These are phyloP conservation scores for Cadophora sp. DNA, from an alignment of 2,329 filamentous ascomycete species.

Conservation along the genomic window DNA sequence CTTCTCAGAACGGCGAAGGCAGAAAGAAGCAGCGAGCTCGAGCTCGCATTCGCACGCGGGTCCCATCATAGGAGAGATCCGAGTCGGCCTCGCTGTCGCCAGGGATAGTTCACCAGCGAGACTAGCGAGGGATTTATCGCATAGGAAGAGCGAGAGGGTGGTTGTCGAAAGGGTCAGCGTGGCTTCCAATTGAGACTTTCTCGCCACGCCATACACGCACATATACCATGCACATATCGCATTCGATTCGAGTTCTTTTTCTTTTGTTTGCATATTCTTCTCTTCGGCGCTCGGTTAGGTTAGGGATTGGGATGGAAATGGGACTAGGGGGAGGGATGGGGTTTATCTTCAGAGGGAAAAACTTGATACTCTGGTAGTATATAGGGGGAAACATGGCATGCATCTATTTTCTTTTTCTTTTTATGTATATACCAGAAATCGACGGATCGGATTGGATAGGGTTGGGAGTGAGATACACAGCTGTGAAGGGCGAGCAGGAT, in stretches of 20 bases:
- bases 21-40: slow-evolving; percentile 10
- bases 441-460: neutral
- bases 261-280: neutral
- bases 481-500: neutral
- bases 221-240: neutral
- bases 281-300: neutral
- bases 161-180: slow-evolving; percentile 53
- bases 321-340: too few species aligned
- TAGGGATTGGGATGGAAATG: neutral
- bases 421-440: slow-evolving; percentile 7
- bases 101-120: slow-evolving; percentile 10
- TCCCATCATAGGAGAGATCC: slow-evolving; percentile 31
- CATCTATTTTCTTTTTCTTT: neutral
- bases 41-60: neutral
- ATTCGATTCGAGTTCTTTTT: neutral
- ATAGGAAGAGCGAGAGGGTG: slow-evolving; percentile 61
- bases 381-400: slow-evolving; percentile 1
- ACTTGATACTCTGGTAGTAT: slow-evolving; percentile 30
- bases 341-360: neutral
- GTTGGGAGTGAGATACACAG: neutral
- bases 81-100: slow-evolving; percentile 41
- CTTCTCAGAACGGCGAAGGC: slow-evolving; percentile 46
- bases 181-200: slow-evolving; percentile 22
- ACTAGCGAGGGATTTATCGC: slow-evolving; percentile 45
- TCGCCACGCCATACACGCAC: neutral